Conservation (phyloP, 768 basidiomycete species). For the Lactifluus volemus region DNA sequence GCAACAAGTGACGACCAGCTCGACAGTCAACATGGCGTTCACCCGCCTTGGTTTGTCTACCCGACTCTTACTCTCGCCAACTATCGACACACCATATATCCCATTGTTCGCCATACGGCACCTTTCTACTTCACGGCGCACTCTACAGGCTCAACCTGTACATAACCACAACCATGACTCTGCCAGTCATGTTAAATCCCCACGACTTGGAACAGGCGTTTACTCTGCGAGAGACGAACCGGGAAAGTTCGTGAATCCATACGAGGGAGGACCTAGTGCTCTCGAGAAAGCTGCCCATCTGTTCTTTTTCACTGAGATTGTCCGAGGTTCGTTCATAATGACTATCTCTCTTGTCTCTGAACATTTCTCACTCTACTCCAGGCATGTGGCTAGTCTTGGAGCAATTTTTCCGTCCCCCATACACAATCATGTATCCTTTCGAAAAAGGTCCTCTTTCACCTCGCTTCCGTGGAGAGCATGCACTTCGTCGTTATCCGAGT, state of each 20-base stretch:
- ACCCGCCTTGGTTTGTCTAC: constrained; percentile 48
- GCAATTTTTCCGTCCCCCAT: constrained; percentile 89
- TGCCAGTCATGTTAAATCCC: constrained; percentile 26
- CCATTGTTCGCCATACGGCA: constrained; percentile 42
- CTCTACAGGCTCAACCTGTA: constrained; percentile 20
- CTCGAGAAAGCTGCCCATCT: constrained; percentile 93
- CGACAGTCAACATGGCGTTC: constrained; percentile 47
- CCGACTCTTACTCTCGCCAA: constrained; percentile 30
- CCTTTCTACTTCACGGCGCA: constrained; percentile 31
- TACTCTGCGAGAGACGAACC: constrained; percentile 34
- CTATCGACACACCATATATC: constrained; percentile 23
- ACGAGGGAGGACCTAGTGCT: constrained; percentile 76
- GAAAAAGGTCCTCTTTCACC: constrained; percentile 98
- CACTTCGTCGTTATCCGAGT: constrained; percentile 89
- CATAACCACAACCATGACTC: constrained; percentile 18
- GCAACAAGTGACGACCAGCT: constrained; percentile 29
- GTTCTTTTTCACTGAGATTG: constrained; percentile 98
- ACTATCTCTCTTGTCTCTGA: constrained; percentile 1
- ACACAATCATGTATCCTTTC: constrained; percentile 97
- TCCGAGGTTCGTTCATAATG: constrained; percentile 59
- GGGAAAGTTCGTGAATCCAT: constrained; percentile 54
- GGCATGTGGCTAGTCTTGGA: constrained; percentile 98
- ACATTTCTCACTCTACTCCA: constrained; percentile 25
- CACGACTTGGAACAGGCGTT: constrained; percentile 26
- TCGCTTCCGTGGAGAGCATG: constrained; percentile 98